A percentile compares a stretch with the other conserved stretches of the same genome.
Conservation (phyloP, 2,329 filamentous ascomycete species). For the Sarocladium oryzae region DNA sequence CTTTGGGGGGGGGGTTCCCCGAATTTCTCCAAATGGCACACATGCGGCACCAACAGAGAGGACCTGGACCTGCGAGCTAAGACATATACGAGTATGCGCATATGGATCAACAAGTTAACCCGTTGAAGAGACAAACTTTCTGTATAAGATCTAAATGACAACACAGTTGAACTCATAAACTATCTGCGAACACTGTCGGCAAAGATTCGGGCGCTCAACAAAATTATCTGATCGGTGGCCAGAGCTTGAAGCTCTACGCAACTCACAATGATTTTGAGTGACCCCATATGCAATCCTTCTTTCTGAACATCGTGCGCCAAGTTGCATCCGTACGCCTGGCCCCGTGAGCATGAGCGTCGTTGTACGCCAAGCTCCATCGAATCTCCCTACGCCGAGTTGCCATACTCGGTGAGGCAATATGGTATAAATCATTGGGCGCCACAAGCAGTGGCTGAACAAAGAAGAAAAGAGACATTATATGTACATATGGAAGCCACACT, state of each 20-base stretch:
- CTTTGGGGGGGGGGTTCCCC: too few species aligned
- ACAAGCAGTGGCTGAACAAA: neutral
- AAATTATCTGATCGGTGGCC: neutral
- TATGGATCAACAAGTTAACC: too few species aligned
- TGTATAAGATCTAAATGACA: too few species aligned
- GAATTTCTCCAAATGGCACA: too few species aligned
- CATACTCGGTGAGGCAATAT: neutral
- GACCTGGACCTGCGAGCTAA: too few species aligned
- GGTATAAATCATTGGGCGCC: slow-evolving; percentile 1
- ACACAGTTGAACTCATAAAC: too few species aligned
- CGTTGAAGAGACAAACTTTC: too few species aligned
- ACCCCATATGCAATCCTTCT: neutral
- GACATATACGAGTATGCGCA: too few species aligned
- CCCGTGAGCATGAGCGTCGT: slow-evolving; percentile 2
- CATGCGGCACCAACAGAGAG: too few species aligned
- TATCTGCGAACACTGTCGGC: too few species aligned
- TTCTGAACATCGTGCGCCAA: slow-evolving; percentile 1
- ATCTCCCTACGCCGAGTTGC: neutral
- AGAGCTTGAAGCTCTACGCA: neutral
- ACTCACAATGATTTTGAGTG: neutral
- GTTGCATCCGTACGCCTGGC: slow-evolving; percentile 6
- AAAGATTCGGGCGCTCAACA: too few species aligned
- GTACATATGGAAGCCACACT: neutral
- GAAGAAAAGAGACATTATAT: slow-evolving; percentile 6
- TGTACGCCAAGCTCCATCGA: slow-evolving; percentile 7